Evolutionary conservation across 805 yeast genomes (phyloP).

Genomic region (Monosporozyma servazzii): DNA sequence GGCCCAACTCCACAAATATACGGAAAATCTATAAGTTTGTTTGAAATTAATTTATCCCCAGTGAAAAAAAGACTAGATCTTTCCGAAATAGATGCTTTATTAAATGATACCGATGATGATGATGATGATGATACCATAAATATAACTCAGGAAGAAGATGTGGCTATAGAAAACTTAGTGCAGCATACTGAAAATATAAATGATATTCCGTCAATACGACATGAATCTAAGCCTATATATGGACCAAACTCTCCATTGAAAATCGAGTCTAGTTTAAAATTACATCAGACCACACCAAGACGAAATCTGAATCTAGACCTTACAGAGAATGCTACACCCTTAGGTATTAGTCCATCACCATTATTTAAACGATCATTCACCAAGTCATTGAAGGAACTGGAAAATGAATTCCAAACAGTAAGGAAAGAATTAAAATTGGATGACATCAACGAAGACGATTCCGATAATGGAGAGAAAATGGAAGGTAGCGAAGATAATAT

Average conservation of each 20-base stretch:
- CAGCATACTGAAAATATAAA: not conserved
- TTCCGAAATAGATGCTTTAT: conserved; percentile 5
- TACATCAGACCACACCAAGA: conserved; percentile 1
- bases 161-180: not conserved
- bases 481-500: not conserved
- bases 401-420: conserved; percentile 25
- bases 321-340: conserved; percentile 18
- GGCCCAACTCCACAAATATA: conserved; percentile 86
- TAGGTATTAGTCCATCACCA: conserved; percentile 19
- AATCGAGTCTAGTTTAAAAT: conserved; percentile 9
- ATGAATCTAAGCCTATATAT: conserved; percentile 9
- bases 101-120: conserved; percentile 12
- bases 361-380: conserved; percentile 21
- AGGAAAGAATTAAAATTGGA: conserved; percentile 3
- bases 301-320: conserved; percentile 7
- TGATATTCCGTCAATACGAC: conserved; percentile 1
- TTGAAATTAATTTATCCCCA: conserved; percentile 42
- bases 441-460: not conserved
- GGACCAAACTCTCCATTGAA: conserved; percentile 27
- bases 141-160: not conserved
- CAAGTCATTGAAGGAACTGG: conserved; percentile 20
- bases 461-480: not conserved
- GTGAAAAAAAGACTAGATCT: conserved; percentile 9
- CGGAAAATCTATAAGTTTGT: conserved; percentile 66
- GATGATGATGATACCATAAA: conserved; percentile 4